phyloP scores from a whole-genome alignment of 2,329 filamentous ascomycete species.

The Pestalotiopsis sp. region DNA sequence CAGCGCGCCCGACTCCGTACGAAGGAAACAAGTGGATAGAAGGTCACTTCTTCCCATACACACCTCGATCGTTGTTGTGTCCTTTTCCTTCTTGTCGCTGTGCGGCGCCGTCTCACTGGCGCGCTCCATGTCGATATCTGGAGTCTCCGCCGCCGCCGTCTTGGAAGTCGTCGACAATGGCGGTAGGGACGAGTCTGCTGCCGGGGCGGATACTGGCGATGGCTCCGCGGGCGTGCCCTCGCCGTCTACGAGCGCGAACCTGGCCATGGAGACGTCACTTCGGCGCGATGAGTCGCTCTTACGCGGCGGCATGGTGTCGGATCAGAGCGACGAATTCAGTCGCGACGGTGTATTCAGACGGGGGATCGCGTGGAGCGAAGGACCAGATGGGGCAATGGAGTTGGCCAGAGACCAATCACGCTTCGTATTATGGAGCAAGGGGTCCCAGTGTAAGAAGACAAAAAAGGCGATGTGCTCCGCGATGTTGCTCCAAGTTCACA shows the following conservation, averaged over 20 bases:
- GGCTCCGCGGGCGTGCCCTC: slow-evolving; percentile 16
- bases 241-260: slow-evolving; percentile 46
- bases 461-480: background rate
- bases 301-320: slow-evolving; percentile 48
- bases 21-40: background rate
- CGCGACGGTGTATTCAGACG: background rate
- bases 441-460: background rate
- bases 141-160: slow-evolving; percentile 19
- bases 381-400: slow-evolving; percentile 1
- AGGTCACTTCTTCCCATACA: slow-evolving; percentile 12
- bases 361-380: background rate
- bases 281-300: slow-evolving; percentile 53
- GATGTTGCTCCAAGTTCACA: background rate
- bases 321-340: background rate
- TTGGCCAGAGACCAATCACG: background rate
- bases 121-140: slow-evolving; percentile 38
- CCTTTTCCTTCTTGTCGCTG: slow-evolving; percentile 39
- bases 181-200: slow-evolving; percentile 19
- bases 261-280: slow-evolving; percentile 49
- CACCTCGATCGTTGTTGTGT: slow-evolving; percentile 52
- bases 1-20: background rate
- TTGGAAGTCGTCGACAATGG: slow-evolving; percentile 23
- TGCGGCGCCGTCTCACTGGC: slow-evolving; percentile 23
- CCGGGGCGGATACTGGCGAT: background rate
- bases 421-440: background rate